Conservation (phyloP, 2,329 filamentous ascomycete genomes). For the Sporothrix inflata region DNA sequence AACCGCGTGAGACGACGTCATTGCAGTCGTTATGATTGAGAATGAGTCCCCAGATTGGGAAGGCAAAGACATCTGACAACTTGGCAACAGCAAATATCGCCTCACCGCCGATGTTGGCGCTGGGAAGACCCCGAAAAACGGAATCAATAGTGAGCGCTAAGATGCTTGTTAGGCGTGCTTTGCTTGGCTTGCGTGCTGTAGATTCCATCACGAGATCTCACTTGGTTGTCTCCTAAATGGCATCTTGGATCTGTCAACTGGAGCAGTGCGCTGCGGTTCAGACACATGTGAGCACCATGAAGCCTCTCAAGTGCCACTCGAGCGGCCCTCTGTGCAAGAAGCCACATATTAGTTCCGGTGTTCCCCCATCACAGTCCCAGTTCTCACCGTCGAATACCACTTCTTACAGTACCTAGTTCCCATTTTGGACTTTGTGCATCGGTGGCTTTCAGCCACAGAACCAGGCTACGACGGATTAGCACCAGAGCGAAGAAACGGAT, state of each 20-base stretch:
- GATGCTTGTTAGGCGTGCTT: background rate
- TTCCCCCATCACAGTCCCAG: background rate
- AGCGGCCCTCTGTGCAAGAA: background rate
- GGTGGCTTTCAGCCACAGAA: background rate
- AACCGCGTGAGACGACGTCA: slow-evolving; percentile 7
- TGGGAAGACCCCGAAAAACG: background rate
- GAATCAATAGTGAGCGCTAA: slow-evolving; percentile 7
- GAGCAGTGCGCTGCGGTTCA: too few relatives aligned
- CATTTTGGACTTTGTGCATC: background rate
- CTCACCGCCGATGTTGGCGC: background rate
- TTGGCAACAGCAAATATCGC: background rate
- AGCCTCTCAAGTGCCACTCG: background rate
- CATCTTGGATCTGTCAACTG: background rate
- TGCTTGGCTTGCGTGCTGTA: background rate
- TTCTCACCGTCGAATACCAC: background rate
- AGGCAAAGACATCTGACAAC: background rate
- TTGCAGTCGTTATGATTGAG: background rate
- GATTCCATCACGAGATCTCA: slow-evolving; percentile 3
- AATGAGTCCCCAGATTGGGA: background rate
- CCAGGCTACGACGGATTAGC: background rate
- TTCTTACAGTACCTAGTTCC: background rate
- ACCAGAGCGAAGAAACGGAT: background rate
- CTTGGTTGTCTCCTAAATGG: background rate
- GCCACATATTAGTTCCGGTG: background rate
- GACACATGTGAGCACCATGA: background rate